Evolutionary conservation across 1,284 basidiomycete species (phyloP).

Genomic region (Leccinum angustisporum): DNA sequence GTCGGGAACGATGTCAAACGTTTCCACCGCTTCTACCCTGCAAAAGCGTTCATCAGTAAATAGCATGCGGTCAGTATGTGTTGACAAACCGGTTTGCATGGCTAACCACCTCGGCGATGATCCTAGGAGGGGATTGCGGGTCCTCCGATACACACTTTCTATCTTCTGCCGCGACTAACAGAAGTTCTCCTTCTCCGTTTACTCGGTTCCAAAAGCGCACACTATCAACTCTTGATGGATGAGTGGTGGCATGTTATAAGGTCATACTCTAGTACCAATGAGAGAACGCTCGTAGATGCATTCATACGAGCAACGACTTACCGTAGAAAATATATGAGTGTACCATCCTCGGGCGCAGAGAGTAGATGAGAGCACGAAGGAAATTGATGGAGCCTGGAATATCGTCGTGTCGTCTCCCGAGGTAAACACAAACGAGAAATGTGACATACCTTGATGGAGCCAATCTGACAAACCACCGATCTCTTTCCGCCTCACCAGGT

Average conservation of each 20-base stretch:
- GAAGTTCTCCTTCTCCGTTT: constrained; percentile 57
- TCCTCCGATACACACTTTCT: constrained; percentile 48
- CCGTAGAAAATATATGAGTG: constrained; percentile 80
- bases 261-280: constrained; percentile 59
- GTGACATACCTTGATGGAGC: constrained; percentile 21
- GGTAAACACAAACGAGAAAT: background rate
- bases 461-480: too few relatives aligned
- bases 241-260: constrained; percentile 66
- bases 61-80: background rate
- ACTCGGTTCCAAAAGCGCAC: constrained; percentile 58
- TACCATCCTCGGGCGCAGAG: constrained; percentile 90
- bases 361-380: constrained; percentile 82
- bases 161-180: constrained; percentile 85
- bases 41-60: background rate
- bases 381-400: constrained; percentile 81
- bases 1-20: constrained; percentile 53
- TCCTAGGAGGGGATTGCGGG: constrained; percentile 41
- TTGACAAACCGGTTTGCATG: constrained; percentile 68
- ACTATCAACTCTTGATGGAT: constrained; percentile 79
- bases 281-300: background rate
- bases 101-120: constrained; percentile 66
- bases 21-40: constrained; percentile 59
- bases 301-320: constrained; percentile 38
- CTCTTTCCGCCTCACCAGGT: constrained; percentile 44
- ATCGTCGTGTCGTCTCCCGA: background rate